Conservation (phyloP, 2,329 filamentous ascomycete genomes). For the Phyllosticta citrichinensis region DNA sequence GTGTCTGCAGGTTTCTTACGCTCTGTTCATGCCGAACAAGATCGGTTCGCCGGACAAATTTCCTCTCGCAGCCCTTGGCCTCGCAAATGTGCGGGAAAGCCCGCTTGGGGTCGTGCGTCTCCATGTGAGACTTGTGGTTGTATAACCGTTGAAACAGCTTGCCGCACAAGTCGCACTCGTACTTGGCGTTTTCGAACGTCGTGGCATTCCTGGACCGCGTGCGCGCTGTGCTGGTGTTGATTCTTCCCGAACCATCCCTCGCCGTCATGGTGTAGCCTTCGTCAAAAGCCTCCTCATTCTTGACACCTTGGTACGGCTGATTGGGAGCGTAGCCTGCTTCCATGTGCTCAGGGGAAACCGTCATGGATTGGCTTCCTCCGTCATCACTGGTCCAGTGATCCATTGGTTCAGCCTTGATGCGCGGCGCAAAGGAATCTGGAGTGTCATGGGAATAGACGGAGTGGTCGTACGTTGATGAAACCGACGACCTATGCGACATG, state of each 20-base stretch:
- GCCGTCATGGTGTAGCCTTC: not conserved
- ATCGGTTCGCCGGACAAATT: constrained; percentile 77
- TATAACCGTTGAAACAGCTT: constrained; percentile 75
- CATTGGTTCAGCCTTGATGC: constrained; percentile 20
- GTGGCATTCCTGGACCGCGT: constrained; percentile 27
- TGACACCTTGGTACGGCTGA: not conserved
- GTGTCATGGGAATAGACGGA: constrained; percentile 25
- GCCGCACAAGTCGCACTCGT: constrained; percentile 63
- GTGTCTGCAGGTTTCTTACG: constrained; percentile 30
- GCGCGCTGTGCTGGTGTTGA: constrained; percentile 6
- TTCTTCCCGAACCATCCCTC: not conserved
- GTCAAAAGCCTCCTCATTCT: not conserved
- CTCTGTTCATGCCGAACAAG: constrained; percentile 47
- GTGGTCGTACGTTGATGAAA: constrained; percentile 23
- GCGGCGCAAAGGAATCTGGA: constrained; percentile 19
- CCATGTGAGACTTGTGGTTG: constrained; percentile 79
- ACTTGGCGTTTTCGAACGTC: constrained; percentile 60
- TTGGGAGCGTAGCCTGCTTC: constrained; percentile 4
- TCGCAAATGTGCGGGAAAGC: constrained; percentile 62
- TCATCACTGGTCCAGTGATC: constrained; percentile 20
- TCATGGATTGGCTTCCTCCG: constrained; percentile 16
- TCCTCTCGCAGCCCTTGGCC: constrained; percentile 55
- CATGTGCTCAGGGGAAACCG: constrained; percentile 25
- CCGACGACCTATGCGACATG: constrained; percentile 24
- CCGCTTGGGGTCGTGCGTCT: constrained; percentile 67